A percentile compares a stretch with the other conserved stretches of the same genome.
phyloP scores from a whole-genome alignment of 2,329 filamentous ascomycete genomes.

The Calonectria pteridis region DNA sequence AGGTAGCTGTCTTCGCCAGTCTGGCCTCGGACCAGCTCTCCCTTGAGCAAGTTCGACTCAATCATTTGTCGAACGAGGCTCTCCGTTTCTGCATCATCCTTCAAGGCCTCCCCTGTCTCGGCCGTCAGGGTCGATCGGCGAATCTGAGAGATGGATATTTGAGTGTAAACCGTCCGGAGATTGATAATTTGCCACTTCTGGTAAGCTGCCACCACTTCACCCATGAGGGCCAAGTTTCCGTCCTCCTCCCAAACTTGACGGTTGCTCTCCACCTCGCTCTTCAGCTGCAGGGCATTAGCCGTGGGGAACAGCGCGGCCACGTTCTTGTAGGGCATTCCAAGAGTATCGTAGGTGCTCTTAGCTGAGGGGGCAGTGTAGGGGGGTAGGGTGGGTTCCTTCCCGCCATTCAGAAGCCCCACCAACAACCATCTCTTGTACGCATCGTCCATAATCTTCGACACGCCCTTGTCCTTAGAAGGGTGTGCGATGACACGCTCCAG shows the following conservation, averaged over 20 bases:
- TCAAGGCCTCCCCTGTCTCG: slow-evolving; percentile 61
- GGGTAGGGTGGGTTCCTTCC: slow-evolving; percentile 68
- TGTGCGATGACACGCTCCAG: slow-evolving; percentile 76
- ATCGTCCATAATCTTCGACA: slow-evolving; percentile 85
- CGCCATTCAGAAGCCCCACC: slow-evolving; percentile 77
- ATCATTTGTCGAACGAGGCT: slow-evolving; percentile 68
- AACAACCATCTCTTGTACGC: slow-evolving; percentile 94
- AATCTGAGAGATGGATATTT: slow-evolving; percentile 67
- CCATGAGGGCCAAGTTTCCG: slow-evolving; percentile 78
- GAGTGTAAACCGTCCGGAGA: slow-evolving; percentile 78
- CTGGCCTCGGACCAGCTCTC: slow-evolving; percentile 61
- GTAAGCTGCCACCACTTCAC: slow-evolving; percentile 77
- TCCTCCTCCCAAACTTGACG: slow-evolving; percentile 74
- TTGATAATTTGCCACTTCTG: slow-evolving; percentile 81
- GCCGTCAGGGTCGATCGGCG: slow-evolving; percentile 65
- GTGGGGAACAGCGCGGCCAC: slow-evolving; percentile 78
- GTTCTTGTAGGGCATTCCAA: slow-evolving; percentile 78
- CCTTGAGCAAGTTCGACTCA: slow-evolving; percentile 63
- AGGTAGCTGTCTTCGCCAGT: slow-evolving; percentile 61
- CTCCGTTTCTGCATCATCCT: slow-evolving; percentile 58
- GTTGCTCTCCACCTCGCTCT: slow-evolving; percentile 72
- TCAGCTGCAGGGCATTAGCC: slow-evolving; percentile 66
- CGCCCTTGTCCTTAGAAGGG: slow-evolving; percentile 71
- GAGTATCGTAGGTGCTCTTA: slow-evolving; percentile 66
- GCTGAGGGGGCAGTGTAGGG: slow-evolving; percentile 65